Base-by-base conservation (phyloP, 257 asterid species). In the Petunia axillaris region DNA sequence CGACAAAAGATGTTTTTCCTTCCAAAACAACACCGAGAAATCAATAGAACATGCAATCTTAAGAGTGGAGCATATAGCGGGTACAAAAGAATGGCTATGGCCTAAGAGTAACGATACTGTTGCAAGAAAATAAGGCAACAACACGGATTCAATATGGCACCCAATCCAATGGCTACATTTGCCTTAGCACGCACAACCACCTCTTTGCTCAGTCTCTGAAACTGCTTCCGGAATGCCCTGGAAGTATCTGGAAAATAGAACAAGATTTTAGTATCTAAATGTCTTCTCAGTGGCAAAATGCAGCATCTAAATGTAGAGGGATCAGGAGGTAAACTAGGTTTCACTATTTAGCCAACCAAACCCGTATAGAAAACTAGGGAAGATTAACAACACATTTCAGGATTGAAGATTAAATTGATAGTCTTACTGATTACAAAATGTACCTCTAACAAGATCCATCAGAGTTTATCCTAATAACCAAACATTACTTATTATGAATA, bases 181-280 rank as follows among this genome's bases (percentile, higher is more conserved):
- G 63, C 70, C 83, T 92, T 90, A 95, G 88, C 99, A 95, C 3
- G 97, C 95, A 64, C 98, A 95, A 10, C 97, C 97, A 57, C 98
- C 97, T 82, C 88, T 90, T 84, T 91, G 98, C 82, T 91, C 98
- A 0, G 91, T 82, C 82, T 93, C 99, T 35, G 98, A 86, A 70
- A 89, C 92, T 57, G 88, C 88, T 81, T 95, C 99, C 0, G 97
- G 97, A 77, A 93, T 91, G 84, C 90, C 88, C 79, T 92, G 98
- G 81, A 93, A 95, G 90, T 95, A 95, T 86, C 99, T 95, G 93
- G 71, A 82, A 41, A 82, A 2, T 48, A 78, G 80, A 75, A 80
- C 8, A 75, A 52, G 59, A 8, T 41, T 64, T 85, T 70, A 81
- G 79, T 66, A 25, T 5, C 4, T 36, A 76, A 71, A 5, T 40